Percentiles rank a stretch among this genome's conserved stretches.
Conservation (phyloP, 495 filamentous ascomycete genomes). For the Talaromyces trachyspermus region DNA sequence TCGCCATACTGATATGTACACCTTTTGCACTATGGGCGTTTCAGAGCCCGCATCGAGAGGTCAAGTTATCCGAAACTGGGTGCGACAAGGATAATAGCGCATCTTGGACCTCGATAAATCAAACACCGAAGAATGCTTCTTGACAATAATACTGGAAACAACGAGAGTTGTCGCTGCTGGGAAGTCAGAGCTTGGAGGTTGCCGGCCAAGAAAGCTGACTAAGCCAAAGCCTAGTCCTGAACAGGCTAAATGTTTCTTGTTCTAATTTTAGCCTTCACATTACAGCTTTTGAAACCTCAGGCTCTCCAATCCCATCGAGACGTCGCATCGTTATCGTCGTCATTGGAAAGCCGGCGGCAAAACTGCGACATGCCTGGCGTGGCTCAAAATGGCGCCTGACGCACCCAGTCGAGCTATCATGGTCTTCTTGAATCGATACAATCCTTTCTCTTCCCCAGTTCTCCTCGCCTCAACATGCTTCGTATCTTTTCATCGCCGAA, state of each 20-base stretch:
- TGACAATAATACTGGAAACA: no score
- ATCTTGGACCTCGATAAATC: no score
- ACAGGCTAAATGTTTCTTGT: not conserved
- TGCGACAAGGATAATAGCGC: no score
- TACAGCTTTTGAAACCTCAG: no score
- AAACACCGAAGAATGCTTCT: no score
- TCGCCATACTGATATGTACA: not conserved
- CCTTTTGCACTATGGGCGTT: no score
- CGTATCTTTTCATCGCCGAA: conserved; percentile 4
- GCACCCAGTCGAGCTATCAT: not conserved
- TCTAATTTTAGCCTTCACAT: not conserved
- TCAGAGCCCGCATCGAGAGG: not conserved
- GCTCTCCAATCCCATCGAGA: no score
- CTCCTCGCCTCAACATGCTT: not conserved
- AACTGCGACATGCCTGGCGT: not conserved
- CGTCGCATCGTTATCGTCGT: no score
- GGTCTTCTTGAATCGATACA: not conserved
- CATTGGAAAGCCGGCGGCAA: not conserved
- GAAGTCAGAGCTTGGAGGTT: no score
- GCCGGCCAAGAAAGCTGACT: not conserved
- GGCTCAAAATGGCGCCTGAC: conserved; percentile 2
- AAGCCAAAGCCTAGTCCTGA: not conserved
- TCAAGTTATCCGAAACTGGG: not conserved
- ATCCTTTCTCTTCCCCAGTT: not conserved
- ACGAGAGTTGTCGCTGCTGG: no score